Percentiles rank a stretch among this genome's conserved stretches.
Evolutionary conservation across 768 basidiomycete genomes (phyloP).

Genomic region (Lepiota brunneoincarnata): DNA sequence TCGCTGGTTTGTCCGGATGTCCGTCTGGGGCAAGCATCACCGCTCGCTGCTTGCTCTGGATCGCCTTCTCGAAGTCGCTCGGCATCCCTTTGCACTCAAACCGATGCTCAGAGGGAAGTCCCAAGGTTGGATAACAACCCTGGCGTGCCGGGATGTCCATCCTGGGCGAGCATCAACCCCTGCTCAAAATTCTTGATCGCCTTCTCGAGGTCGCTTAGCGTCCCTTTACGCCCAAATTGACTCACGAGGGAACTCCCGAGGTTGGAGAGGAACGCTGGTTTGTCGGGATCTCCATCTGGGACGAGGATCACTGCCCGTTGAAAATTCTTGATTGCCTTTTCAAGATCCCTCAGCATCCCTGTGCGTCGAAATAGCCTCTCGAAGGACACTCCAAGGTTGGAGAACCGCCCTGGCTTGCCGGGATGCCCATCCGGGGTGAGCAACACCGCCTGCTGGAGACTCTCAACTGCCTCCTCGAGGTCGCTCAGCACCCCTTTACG

Average conservation of each 20-base stretch:
- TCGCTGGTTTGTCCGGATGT: background rate
- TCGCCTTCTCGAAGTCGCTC: too few relatives aligned
- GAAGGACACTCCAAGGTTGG: background rate
- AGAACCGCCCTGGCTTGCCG: background rate
- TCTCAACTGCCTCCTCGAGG: background rate
- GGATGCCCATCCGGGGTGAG: background rate
- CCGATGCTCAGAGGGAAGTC: too few relatives aligned
- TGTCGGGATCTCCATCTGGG: background rate
- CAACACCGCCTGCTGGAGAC: background rate
- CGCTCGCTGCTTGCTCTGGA: background rate
- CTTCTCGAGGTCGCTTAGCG: too few relatives aligned
- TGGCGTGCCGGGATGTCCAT: too few relatives aligned
- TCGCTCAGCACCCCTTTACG: background rate
- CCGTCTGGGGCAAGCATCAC: background rate
- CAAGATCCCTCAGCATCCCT: background rate
- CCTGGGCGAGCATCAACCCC: too few relatives aligned
- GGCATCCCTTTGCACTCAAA: too few relatives aligned
- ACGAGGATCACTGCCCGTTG: background rate
- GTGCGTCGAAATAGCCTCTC: background rate
- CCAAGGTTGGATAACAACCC: too few relatives aligned
- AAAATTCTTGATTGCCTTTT: background rate
- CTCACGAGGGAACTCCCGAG: too few relatives aligned
- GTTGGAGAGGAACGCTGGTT: too few relatives aligned
- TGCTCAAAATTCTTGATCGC: too few relatives aligned
- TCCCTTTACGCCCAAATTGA: too few relatives aligned